These are phyloP conservation scores for Claviceps spartinae DNA, from an alignment of 2,329 filamentous ascomycete species.

Conservation along the genomic window DNA sequence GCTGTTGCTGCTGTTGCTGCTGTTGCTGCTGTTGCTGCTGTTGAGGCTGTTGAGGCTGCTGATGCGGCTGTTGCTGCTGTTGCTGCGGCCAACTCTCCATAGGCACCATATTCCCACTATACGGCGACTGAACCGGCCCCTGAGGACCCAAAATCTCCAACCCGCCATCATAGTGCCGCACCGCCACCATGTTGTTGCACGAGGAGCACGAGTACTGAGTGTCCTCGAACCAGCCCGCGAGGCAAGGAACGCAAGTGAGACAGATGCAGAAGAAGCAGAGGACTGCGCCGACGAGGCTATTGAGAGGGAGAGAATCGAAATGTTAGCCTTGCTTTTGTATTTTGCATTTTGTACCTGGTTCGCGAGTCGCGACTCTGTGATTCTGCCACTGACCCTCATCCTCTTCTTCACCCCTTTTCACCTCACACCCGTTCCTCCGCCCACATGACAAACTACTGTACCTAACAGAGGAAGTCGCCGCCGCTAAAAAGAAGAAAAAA, in stretches of 20 bases:
- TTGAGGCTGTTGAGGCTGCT: neutral
- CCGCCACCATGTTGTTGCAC: constrained; percentile 18
- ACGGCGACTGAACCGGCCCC: constrained; percentile 7
- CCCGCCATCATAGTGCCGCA: constrained; percentile 9
- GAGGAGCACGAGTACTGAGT: constrained; percentile 16
- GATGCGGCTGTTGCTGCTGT: neutral
- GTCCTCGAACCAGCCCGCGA: constrained; percentile 20
- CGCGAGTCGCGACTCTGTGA: too few relatives aligned
- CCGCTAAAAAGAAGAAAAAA: too few relatives aligned
- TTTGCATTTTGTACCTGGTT: neutral
- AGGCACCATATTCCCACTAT: constrained; percentile 5
- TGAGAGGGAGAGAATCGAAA: too few relatives aligned
- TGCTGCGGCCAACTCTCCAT: neutral
- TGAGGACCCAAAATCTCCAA: constrained; percentile 12
- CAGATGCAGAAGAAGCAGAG: constrained; percentile 20
- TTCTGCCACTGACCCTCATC: neutral
- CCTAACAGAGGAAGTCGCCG: too few relatives aligned
- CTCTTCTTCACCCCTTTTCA: neutral
- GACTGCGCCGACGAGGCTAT: constrained; percentile 15
- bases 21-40: neutral
- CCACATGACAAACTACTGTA: too few relatives aligned
- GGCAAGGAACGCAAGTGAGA: constrained; percentile 18
- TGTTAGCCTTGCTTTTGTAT: neutral
- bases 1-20: neutral
- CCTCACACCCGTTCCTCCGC: neutral